phyloP scores from a whole-genome alignment of 78 protist genomes.

The Dictyostelium brefeldianum region DNA sequence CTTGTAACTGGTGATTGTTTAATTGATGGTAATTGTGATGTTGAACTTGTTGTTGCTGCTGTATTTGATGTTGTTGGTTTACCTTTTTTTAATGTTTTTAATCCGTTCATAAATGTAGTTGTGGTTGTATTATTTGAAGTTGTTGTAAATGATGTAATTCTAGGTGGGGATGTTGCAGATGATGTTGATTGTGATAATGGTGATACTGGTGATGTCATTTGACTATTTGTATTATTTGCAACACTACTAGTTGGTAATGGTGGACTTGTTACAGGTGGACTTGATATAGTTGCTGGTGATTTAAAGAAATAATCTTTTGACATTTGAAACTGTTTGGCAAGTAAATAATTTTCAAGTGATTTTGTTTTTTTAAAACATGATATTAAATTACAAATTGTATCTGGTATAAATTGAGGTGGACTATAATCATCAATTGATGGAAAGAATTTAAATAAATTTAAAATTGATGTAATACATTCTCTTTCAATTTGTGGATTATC shows the following conservation, averaged over 20 bases:
- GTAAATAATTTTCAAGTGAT: conserved; percentile 46
- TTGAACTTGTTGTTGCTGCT: neutral
- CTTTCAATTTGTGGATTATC: neutral
- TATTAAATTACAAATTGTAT: conserved; percentile 34
- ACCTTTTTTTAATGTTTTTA: neutral
- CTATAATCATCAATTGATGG: conserved; percentile 18
- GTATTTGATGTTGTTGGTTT: neutral
- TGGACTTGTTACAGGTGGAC: neutral
- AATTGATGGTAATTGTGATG: neutral
- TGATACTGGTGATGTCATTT: neutral
- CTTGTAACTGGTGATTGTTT: conserved; percentile 1
- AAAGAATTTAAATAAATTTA: conserved; percentile 32
- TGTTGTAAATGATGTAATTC: neutral
- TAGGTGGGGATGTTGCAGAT: neutral
- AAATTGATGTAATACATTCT: conserved; percentile 2
- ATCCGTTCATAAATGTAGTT: neutral
- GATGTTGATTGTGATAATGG: neutral
- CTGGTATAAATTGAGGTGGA: conserved; percentile 40
- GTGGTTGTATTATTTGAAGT: neutral
- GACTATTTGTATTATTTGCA: too few relatives aligned
- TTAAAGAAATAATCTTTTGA: conserved; percentile 15
- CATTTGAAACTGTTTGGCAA: conserved; percentile 20
- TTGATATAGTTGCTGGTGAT: neutral
- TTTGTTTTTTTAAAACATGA: conserved; percentile 55
- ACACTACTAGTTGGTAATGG: too few relatives aligned